These are phyloP conservation scores for Cercospora sesami DNA, from an alignment of 2,329 filamentous ascomycete species.

Conservation along the genomic window DNA sequence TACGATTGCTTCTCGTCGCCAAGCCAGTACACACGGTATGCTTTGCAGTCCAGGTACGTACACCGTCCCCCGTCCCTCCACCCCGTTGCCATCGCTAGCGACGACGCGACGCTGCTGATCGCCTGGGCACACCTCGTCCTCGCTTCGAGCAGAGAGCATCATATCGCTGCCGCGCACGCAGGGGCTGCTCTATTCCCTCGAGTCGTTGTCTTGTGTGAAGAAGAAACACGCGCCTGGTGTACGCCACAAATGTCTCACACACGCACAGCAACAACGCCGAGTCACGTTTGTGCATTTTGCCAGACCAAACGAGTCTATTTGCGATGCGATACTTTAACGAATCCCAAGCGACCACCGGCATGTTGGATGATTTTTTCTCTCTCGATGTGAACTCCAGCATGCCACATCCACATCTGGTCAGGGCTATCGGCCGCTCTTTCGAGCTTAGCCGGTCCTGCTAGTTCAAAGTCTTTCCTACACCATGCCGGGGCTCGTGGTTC, in stretches of 20 bases:
- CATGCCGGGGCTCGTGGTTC: conserved; percentile 1
- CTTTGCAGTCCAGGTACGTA: conserved; percentile 6
- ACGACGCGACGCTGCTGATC: background rate
- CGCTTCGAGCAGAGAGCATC: background rate
- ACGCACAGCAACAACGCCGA: conserved; percentile 3
- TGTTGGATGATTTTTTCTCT: background rate
- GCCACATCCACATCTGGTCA: conserved; percentile 5
- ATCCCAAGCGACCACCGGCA: background rate
- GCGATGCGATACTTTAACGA: background rate
- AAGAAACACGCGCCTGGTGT: background rate
- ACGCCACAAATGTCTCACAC: background rate
- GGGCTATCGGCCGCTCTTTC: background rate
- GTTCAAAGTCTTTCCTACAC: conserved; percentile 5
- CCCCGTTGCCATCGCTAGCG: background rate
- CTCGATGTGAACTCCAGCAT: background rate
- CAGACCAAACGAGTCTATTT: conserved; percentile 5
- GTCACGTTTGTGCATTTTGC: conserved; percentile 9
- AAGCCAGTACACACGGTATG: conserved; percentile 6
- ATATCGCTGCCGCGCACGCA: background rate
- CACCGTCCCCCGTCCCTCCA: background rate
- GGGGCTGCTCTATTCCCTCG: background rate
- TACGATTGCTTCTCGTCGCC: background rate
- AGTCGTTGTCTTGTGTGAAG: background rate
- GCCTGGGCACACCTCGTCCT: background rate
- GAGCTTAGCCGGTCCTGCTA: conserved; percentile 1